These are phyloP conservation scores for Monilinia polystroma DNA, from an alignment of 2,329 filamentous ascomycete genomes.

Conservation along the genomic window DNA sequence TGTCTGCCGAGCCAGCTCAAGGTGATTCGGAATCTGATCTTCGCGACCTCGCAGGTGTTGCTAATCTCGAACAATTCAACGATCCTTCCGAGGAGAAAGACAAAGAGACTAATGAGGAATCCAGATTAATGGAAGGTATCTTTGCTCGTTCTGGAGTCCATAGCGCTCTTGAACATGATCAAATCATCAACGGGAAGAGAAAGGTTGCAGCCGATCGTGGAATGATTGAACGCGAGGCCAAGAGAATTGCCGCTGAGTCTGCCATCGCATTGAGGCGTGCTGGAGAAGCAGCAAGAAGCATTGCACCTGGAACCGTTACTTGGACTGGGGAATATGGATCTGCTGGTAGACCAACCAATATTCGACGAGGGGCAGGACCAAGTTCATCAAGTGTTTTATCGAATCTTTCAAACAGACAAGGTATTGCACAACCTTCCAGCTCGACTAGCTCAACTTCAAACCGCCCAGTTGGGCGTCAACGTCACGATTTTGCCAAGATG, in stretches of 20 bases:
- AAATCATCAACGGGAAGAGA: constrained; percentile 77
- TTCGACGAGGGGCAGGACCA: constrained; percentile 50
- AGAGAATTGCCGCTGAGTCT: constrained; percentile 73
- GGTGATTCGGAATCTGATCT: constrained; percentile 47
- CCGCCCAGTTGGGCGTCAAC: constrained; percentile 43
- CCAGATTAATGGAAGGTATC: constrained; percentile 82
- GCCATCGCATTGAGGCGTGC: constrained; percentile 73
- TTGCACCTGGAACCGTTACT: constrained; percentile 82
- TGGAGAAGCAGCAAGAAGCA: constrained; percentile 66
- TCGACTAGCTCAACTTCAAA: constrained; percentile 49
- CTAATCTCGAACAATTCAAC: constrained; percentile 63
- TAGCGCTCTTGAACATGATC: constrained; percentile 89
- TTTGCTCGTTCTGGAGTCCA: constrained; percentile 85
- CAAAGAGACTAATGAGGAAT: constrained; percentile 53
- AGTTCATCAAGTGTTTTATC: constrained; percentile 56
- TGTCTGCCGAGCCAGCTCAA: constrained; percentile 22
- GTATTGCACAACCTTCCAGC: constrained; percentile 41
- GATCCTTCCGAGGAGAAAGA: constrained; percentile 46
- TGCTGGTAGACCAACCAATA: constrained; percentile 63
- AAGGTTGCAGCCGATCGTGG: constrained; percentile 71
- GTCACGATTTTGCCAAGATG: constrained; percentile 64
- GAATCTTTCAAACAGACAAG: constrained; percentile 57
- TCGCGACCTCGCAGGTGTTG: constrained; percentile 57
- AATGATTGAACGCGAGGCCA: constrained; percentile 79
- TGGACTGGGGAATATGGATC: constrained; percentile 88